A percentile compares a stretch with the other conserved stretches of the same genome.
Conservation (phyloP, 306 rosid genomes). For the Ceratonia siliqua region DNA sequence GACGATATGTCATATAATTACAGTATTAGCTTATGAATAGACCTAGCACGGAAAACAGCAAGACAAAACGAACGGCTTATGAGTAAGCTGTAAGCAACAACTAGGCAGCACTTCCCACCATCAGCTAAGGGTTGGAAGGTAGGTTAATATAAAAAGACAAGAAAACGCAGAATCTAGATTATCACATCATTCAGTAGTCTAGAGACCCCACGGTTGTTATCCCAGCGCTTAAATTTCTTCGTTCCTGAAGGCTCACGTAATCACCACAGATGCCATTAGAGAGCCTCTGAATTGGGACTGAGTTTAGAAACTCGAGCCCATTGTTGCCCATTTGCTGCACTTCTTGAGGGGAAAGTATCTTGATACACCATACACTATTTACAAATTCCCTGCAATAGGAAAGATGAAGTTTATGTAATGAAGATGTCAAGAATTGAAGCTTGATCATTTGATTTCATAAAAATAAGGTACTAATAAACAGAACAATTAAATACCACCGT, state of each 20-base stretch:
- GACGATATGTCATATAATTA: too few relatives aligned
- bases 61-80: too few relatives aligned
- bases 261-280: slow-evolving; percentile 63
- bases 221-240: slow-evolving; percentile 69
- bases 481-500: not conserved
- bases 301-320: slow-evolving; percentile 71
- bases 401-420: slow-evolving; percentile 6
- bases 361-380: slow-evolving; percentile 87
- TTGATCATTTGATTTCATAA: not conserved
- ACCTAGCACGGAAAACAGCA: too few relatives aligned
- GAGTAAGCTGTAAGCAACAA: too few relatives aligned
- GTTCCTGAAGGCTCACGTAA: slow-evolving; percentile 70
- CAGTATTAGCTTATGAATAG: too few relatives aligned
- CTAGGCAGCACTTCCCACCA: too few relatives aligned
- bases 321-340: slow-evolving; percentile 87
- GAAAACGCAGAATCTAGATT: slow-evolving; percentile 39
- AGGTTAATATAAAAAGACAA: too few relatives aligned
- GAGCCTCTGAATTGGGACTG: slow-evolving; percentile 80
- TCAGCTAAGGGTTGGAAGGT: slow-evolving; percentile 36
- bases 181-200: slow-evolving; percentile 59
- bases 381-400: slow-evolving; percentile 79
- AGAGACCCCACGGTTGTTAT: slow-evolving; percentile 77
- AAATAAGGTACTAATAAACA: too few relatives aligned
- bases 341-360: slow-evolving; percentile 92
- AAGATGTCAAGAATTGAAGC: not conserved